Evolutionary conservation across 1,284 basidiomycete genomes (phyloP), one percentile per base, ranked within the genome.

Genomic region (Hemileia vastatrix): DNA sequence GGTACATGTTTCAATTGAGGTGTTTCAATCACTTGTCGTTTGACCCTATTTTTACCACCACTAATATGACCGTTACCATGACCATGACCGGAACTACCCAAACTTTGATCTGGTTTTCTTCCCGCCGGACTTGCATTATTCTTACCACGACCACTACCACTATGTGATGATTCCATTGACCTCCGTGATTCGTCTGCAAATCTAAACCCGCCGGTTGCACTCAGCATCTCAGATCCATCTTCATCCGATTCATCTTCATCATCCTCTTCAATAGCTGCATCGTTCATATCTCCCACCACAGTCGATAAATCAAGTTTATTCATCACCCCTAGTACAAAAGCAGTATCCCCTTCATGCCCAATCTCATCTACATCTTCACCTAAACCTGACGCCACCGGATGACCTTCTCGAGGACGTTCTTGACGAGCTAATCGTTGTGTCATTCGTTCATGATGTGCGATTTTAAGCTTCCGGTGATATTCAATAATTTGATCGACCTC

Each of bases 391-490:
- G 3, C 4, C 24, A 23, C 49, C 47, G 49, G n/a, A 2, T 32
- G 36, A 2, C 49, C 1, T 19, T 33, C 4, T n/a, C 36, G 9
- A 50, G 24, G 54, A 21, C 40, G 21, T n/a, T 60, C 57, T 44
- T 49, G 48, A 47, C 58, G 45, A 15, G 50, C 58, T 51, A 96
- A 90, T 32, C 90, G 82, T 55, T 85, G 80, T 24, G 88, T 81
- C 45, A 95, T 79, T 77, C 89, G 91, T 71, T 86, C 86, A 76
- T 96, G 92, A 71, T 94, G 87, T 11, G 87, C 81, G 24, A 94
- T 80, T 78, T 96, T 96, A 66, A 92, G 82, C 74, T 86, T 84
- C 78, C 94, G 93, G 76, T 96, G 91, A 72, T 95, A 92, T 58
- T 86, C 79, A 18, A 90, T 86, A 53, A 96, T 82, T 58, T 82